phyloP scores from a whole-genome alignment of 805 yeast species.

The Saccharomycopsis lassenensis region DNA sequence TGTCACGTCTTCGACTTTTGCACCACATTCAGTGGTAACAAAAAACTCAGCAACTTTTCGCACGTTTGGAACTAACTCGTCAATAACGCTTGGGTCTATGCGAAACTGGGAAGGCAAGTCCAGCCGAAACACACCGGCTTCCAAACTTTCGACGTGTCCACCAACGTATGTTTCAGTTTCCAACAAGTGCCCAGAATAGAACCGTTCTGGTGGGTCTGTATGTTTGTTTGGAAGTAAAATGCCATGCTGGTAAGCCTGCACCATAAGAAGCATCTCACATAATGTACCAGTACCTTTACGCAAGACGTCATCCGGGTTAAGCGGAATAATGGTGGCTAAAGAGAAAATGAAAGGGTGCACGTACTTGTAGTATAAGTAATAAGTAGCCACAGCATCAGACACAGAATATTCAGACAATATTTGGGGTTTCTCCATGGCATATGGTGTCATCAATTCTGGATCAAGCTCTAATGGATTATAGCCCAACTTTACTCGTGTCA shows the following conservation, averaged over 20 bases:
- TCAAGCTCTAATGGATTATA: constrained; percentile 94
- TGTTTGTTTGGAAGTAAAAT: constrained; percentile 90
- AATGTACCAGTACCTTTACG: constrained; percentile 97
- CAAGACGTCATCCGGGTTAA: constrained; percentile 91
- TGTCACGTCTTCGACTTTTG: constrained; percentile 61
- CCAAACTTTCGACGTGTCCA: constrained; percentile 95
- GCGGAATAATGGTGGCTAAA: constrained; percentile 87
- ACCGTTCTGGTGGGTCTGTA: constrained; percentile 86
- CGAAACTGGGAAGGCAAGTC: constrained; percentile 70
- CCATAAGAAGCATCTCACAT: constrained; percentile 96
- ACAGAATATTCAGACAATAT: constrained; percentile 91
- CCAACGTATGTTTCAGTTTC: constrained; percentile 98
- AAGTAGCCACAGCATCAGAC: constrained; percentile 98
- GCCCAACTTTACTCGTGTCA: constrained; percentile 89
- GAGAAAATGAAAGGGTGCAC: constrained; percentile 97
- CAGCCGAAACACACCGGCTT: constrained; percentile 94
- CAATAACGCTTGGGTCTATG: constrained; percentile 73
- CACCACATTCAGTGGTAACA: constrained; percentile 69
- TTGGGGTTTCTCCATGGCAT: constrained; percentile 91
- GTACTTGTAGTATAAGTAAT: constrained; percentile 88
- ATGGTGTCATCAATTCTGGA: constrained; percentile 97
- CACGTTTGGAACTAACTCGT: constrained; percentile 63
- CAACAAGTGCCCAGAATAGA: constrained; percentile 85
- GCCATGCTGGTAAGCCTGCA: constrained; percentile 72
- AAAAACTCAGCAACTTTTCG: constrained; percentile 73